These are phyloP conservation scores for Stemphylium vesicarium DNA, from an alignment of 2,329 filamentous ascomycete genomes.

Conservation along the genomic window DNA sequence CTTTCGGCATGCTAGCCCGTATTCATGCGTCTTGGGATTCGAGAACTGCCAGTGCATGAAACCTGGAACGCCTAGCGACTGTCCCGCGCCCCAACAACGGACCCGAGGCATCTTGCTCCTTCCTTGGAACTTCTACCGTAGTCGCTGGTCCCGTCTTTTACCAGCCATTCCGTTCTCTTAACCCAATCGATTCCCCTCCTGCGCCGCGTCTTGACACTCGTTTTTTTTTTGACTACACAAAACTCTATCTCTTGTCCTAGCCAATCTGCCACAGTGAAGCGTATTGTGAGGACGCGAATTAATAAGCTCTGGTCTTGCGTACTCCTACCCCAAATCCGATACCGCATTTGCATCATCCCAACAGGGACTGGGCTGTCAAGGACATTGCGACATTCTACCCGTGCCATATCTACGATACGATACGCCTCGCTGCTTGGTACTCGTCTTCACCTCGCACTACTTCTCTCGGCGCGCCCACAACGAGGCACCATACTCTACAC, in stretches of 20 bases:
- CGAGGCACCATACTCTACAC: slow-evolving; percentile 6
- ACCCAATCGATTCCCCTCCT: neutral
- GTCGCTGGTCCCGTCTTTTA: slow-evolving; percentile 5
- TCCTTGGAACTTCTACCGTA: slow-evolving; percentile 5
- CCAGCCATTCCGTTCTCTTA: slow-evolving; percentile 21
- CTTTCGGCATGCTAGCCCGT: slow-evolving; percentile 19
- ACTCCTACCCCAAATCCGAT: slow-evolving; percentile 12
- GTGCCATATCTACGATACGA: slow-evolving; percentile 26
- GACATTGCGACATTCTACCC: slow-evolving; percentile 7
- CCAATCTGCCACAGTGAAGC: neutral
- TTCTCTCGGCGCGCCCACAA: slow-evolving; percentile 10
- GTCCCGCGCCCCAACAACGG: slow-evolving; percentile 23
- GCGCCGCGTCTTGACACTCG: slow-evolving; percentile 5
- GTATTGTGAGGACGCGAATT: neutral
- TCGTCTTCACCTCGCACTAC: slow-evolving; percentile 11
- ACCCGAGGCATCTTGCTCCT: slow-evolving; percentile 9
- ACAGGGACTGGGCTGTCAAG: slow-evolving; percentile 30
- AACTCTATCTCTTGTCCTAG: neutral
- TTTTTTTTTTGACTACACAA: neutral
- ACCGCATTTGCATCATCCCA: slow-evolving; percentile 30
- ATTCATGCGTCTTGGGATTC: slow-evolving; percentile 19
- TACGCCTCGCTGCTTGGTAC: slow-evolving; percentile 16
- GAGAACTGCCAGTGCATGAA: slow-evolving; percentile 27
- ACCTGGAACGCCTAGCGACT: slow-evolving; percentile 14
- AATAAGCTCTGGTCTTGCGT: slow-evolving; percentile 1